These are phyloP conservation scores for Apostasia shenzhenica DNA, from an alignment of 106 monocot species.

Conservation along the genomic window DNA sequence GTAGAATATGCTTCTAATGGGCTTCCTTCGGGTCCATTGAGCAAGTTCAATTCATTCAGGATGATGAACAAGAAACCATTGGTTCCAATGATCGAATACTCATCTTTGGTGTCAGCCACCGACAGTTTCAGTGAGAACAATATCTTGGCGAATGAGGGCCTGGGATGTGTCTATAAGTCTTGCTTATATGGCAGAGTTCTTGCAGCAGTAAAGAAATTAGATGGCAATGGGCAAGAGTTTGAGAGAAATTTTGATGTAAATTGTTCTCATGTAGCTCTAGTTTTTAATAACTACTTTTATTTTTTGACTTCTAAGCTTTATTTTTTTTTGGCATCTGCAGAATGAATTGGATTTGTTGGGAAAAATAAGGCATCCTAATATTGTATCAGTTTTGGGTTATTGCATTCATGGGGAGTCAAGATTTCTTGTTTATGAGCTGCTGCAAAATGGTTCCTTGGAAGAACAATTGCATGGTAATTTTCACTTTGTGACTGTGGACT, in stretches of 20 bases:
- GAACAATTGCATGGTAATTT: constrained; percentile 72
- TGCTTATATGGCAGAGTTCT: constrained; percentile 34
- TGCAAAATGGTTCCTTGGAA: constrained; percentile 88
- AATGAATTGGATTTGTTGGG: constrained; percentile 81
- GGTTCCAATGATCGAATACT: constrained; percentile 49
- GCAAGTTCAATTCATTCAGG: constrained; percentile 65
- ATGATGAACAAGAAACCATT: constrained; percentile 34
- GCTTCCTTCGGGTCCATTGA: constrained; percentile 37
- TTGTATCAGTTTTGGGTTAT: constrained; percentile 79
- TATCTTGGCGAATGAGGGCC: constrained; percentile 56
- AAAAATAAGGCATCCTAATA: constrained; percentile 78
- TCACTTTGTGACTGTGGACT: background rate
- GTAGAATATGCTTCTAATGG: constrained; percentile 23
- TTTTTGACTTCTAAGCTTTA: background rate
- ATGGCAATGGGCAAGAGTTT: constrained; percentile 32
- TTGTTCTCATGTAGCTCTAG: background rate
- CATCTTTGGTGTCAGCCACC: constrained; percentile 49
- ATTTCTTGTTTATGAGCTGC: constrained; percentile 81
- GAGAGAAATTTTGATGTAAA: constrained; percentile 79
- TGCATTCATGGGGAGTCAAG: constrained; percentile 48
- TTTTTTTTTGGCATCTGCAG: constrained; percentile 22
- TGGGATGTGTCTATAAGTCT: constrained; percentile 70
- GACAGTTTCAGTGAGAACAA: constrained; percentile 68
- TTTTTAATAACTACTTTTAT: background rate
- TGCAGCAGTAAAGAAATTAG: constrained; percentile 81